A percentile compares a stretch with the other conserved stretches of the same genome.
These are phyloP conservation scores for Phytophthora pseudosyringae DNA, from an alignment of 352 stramenopile species.

Conservation along the genomic window DNA sequence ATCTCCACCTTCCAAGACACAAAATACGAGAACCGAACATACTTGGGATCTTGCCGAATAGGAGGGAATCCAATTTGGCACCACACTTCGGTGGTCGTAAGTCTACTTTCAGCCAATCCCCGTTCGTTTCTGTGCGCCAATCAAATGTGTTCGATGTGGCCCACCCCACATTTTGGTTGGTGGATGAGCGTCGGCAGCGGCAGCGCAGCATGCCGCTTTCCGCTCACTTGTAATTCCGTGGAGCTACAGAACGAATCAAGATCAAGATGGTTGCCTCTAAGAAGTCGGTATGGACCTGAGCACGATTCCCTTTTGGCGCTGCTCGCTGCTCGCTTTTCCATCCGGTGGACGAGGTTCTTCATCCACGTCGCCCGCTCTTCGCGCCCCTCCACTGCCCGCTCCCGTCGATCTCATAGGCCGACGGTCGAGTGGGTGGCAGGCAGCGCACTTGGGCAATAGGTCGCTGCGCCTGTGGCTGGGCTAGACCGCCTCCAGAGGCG, in stretches of 20 bases:
- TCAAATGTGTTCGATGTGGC: slow-evolving; percentile 3
- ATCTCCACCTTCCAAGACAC: too few species aligned
- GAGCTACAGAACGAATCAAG: slow-evolving; percentile 80
- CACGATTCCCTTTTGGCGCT: slow-evolving; percentile 11
- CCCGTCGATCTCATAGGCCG: background rate
- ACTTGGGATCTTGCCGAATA: too few species aligned
- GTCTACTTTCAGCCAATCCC: slow-evolving; percentile 4
- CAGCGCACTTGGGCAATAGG: background rate
- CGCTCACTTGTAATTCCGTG: slow-evolving; percentile 52
- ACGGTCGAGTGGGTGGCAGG: slow-evolving; percentile 9
- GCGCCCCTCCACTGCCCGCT: background rate
- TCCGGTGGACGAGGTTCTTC: slow-evolving; percentile 66
- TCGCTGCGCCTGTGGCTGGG: background rate
- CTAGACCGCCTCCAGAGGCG: background rate
- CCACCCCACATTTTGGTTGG: background rate
- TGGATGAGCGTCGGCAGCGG: background rate
- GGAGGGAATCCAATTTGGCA: too few species aligned
- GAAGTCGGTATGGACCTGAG: slow-evolving; percentile 86
- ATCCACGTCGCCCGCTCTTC: slow-evolving; percentile 5
- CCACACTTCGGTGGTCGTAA: slow-evolving; percentile 1
- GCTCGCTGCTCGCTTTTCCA: slow-evolving; percentile 34
- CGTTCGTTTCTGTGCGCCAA: background rate
- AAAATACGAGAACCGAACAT: too few species aligned
- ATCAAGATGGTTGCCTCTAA: slow-evolving; percentile 91
- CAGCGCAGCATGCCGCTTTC: background rate